These are phyloP conservation scores for Fusarium xylarioides DNA, from an alignment of 2,329 filamentous ascomycete species.

Conservation along the genomic window DNA sequence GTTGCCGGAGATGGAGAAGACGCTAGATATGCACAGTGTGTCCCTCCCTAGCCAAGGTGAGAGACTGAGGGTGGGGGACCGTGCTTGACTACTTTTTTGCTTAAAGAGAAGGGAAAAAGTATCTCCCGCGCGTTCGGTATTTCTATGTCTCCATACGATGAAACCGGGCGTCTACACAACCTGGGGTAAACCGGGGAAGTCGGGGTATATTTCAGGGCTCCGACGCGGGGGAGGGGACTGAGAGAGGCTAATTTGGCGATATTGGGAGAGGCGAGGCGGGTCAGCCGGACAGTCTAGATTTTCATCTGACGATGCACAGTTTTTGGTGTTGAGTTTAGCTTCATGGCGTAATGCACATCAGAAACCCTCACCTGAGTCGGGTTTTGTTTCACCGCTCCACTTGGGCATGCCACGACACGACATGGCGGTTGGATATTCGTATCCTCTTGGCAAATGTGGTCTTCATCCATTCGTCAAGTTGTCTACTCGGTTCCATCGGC, in stretches of 20 bases:
- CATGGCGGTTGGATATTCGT: background rate
- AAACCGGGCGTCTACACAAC: background rate
- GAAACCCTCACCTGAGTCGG: background rate
- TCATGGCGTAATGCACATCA: background rate
- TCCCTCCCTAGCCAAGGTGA: conserved; percentile 27
- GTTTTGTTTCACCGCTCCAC: background rate
- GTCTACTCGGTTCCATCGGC: background rate
- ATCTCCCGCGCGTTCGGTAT: background rate
- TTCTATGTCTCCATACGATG: conserved; percentile 6
- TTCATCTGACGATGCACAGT: background rate
- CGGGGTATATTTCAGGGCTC: conserved; percentile 1
- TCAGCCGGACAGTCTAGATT: conserved; percentile 10
- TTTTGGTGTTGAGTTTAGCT: background rate
- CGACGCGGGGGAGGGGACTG: background rate
- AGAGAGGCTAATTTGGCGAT: conserved; percentile 1
- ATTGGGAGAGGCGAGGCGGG: conserved; percentile 9
- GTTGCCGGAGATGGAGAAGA: conserved; percentile 1
- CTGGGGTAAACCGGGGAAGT: conserved; percentile 31
- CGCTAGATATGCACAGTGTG: conserved; percentile 33
- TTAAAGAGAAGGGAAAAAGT: background rate
- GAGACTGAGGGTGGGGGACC: background rate
- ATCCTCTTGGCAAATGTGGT: background rate
- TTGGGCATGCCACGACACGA: background rate
- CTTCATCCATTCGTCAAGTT: background rate
- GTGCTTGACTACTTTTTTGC: background rate